Evolutionary conservation across 2,329 filamentous ascomycete genomes (phyloP), one percentile per base, ranked within the genome.

Genomic region (Fusarium pseudonygamai): DNA sequence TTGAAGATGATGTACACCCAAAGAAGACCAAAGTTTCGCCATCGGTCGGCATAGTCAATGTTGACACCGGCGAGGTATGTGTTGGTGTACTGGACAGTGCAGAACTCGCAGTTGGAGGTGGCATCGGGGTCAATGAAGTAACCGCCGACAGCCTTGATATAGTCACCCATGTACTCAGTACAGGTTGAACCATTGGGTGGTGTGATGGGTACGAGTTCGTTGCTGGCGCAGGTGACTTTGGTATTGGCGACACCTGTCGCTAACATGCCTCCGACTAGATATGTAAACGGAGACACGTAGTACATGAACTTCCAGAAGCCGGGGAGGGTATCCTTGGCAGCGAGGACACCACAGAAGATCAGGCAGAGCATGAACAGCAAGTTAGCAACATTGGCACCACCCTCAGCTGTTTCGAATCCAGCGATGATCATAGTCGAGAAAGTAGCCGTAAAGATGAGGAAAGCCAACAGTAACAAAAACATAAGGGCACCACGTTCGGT

Each of bases 371-470:
- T 88, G 82, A 93, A 93, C 75, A 90, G 79, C 66, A 93, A 78
- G 59, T 92, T 91, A 53, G 91, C 91, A 64, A 94, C 83, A 77
- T 92, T 92, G 49, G 89, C 91, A 63, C 88, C 91, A 1, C 87
- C 89, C 78, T 93, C 91, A 14, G 92, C 91, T 28, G 87, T 86
- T 26, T 91, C 88, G 36, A 93, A 85, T 47, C 89, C 90, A 4
- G 91, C 87, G 57, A 96, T 94, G 74, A 94, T 85, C 83, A 96
- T 90, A 69, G 92, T 89, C 14, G 93, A 91, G 79, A 97, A 97
- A 9, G 94, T 96, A 16, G 90, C 93, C 0, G 92, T 91, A 83
- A 95, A 96, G 60, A 97, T 82, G 73, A 96, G 86, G 87, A 97
- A 97, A 71, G 88, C 84, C 78, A 91, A 87, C 45, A 95, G 85